Base-by-base conservation (phyloP, 1,139 yeast species). In the Pneumocystis sp. region DNA sequence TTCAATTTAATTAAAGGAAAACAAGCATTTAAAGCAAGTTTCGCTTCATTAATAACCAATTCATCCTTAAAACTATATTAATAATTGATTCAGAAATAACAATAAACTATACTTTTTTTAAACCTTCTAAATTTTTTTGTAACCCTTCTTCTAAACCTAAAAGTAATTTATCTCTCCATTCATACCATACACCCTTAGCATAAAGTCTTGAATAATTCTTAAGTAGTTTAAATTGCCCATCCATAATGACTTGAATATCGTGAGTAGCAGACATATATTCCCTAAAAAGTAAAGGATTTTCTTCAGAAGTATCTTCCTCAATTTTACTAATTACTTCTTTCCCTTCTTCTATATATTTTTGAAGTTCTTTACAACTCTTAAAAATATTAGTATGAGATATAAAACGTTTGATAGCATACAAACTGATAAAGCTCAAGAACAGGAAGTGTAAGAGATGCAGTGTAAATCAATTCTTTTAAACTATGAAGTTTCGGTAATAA, bases 131-230 rank as follows among this genome's bases (percentile, higher is more conserved):
- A 61, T 74, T 78, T 57, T 72, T 73, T 40, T 74, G 72, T 57
- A 82, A 72, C 63, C 78, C 81, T 35, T 73, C 73, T 56, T 78
- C 70, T 31, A 82, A 74, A 63, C 81, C 82, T 44, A 75, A 73
- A 2, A 81, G 74, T 59, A 83, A 73, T 67, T 81, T 80, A n/a
- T 76, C 73, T 68, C 86, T 73, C 87, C 87, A 83, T 59, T 77
- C 79, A 70, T 82, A 83, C 86, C 86, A 84, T 0, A 81, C 80
- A 31, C 78, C 78, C 66, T 77, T 79, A 1, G 86, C 82, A 70
- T 81, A 81, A 59, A 76, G 77, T 44, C 85, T 76, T 2, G 85
- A 77, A 67, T 73, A 79, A 64, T 81, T 83, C 71, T 82, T 82
- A 64, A 83, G 73, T 37, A 79, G 71, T 67, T 79, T 82, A 67